A percentile compares a stretch with the other conserved stretches of the same genome.
These are phyloP conservation scores for Globisporangium perplexum DNA, from an alignment of 352 stramenopile species.

Conservation along the genomic window DNA sequence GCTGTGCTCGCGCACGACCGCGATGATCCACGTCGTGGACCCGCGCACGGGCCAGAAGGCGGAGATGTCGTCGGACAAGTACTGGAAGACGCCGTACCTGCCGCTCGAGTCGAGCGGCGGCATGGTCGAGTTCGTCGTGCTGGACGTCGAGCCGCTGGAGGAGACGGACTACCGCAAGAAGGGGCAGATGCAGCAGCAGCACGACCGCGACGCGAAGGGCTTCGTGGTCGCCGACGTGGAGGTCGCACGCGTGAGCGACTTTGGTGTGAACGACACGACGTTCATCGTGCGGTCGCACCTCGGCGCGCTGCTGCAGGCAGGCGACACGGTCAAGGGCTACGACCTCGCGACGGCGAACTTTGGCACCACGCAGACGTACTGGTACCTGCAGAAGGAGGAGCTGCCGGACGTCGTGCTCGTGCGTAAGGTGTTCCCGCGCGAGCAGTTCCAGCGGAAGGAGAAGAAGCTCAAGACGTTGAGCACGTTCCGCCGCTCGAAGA, in stretches of 20 bases:
- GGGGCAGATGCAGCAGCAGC: not conserved
- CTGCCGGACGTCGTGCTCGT: conserved; percentile 75
- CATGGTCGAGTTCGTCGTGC: conserved; percentile 66
- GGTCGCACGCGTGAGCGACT: conserved; percentile 60
- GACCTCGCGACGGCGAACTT: conserved; percentile 59
- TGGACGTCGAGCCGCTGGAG: conserved; percentile 58
- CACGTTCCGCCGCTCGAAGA: conserved; percentile 25
- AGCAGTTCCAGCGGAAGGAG: conserved; percentile 29
- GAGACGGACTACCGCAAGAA: not conserved
- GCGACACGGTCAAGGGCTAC: conserved; percentile 72
- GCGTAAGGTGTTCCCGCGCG: conserved; percentile 55
- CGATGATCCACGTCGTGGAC: conserved; percentile 59
- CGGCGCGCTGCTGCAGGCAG: conserved; percentile 42
- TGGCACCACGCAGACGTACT: conserved; percentile 24
- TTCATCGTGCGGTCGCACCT: conserved; percentile 64
- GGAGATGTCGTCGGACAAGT: conserved; percentile 56
- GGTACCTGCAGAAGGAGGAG: conserved; percentile 45
- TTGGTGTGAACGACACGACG: conserved; percentile 77
- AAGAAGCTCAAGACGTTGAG: conserved; percentile 44
- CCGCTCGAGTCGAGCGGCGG: conserved; percentile 48
- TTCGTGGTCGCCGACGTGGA: conserved; percentile 62
- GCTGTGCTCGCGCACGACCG: conserved; percentile 56
- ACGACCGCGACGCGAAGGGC: conserved; percentile 17
- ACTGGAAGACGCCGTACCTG: conserved; percentile 66
- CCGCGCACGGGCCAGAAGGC: conserved; percentile 44